phyloP scores from a whole-genome alignment of 805 yeast genomes.

The Candida succiphila region DNA sequence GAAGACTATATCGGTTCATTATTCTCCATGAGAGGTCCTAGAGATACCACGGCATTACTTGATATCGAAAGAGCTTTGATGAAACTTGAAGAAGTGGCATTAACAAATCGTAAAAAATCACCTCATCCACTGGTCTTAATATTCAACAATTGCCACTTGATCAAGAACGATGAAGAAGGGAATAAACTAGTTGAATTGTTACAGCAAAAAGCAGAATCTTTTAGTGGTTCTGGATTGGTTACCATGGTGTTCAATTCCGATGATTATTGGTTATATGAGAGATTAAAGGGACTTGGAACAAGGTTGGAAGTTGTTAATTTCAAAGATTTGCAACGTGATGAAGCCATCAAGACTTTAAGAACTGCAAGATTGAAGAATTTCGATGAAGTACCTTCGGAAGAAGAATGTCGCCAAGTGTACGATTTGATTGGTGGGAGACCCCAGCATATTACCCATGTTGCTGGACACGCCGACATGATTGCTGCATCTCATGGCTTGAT shows the following conservation, averaged over 20 bases:
- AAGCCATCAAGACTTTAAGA: constrained; percentile 45
- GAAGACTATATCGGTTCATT: constrained; percentile 81
- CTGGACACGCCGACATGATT: constrained; percentile 45
- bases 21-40: constrained; percentile 73
- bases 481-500: constrained; percentile 60
- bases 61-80: constrained; percentile 79
- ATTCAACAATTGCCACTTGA: constrained; percentile 67
- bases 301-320: constrained; percentile 65
- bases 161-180: constrained; percentile 70
- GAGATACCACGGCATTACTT: constrained; percentile 73
- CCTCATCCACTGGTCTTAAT: constrained; percentile 56
- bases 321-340: constrained; percentile 45
- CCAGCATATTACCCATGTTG: constrained; percentile 67
- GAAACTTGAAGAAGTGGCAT: constrained; percentile 65
- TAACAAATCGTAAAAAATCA: constrained; percentile 29
- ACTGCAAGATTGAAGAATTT: constrained; percentile 37
- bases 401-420: constrained; percentile 32
- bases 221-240: constrained; percentile 64
- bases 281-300: constrained; percentile 62
- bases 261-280: constrained; percentile 82
- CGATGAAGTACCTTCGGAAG: constrained; percentile 27
- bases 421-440: constrained; percentile 77
- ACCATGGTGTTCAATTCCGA: constrained; percentile 66
- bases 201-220: constrained; percentile 75
- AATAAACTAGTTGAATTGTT: constrained; percentile 57